Evolutionary conservation across 306 rosid species (phyloP).

Genomic region (Medicago truncatula): MtrunA17r5.0-ANR NC_053048.1:529501-530000

Average conservation of each 20-base stretch:
- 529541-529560: no score
- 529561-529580: no score
- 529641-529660: conserved; percentile 50
- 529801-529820: conserved; percentile 63
- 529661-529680: conserved; percentile 47
- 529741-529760: conserved; percentile 38
- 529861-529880: conserved; percentile 52
- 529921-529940: not conserved
- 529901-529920: conserved; percentile 18
- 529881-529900: conserved; percentile 55
- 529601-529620: conserved; percentile 51
- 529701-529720: conserved; percentile 47
- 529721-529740: conserved; percentile 56
- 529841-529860: conserved; percentile 67
- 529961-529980: not conserved
- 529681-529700: conserved; percentile 47
- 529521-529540: no score
- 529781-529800: conserved; percentile 47
- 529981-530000: conserved; percentile 23
- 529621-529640: conserved; percentile 42
- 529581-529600: not conserved
- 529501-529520: no score
- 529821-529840: conserved; percentile 75
- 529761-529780: conserved; percentile 45
- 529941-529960: not conserved